Conservation (phyloP, 1,139 yeast species). For the Geotrichum cucujoidarum region DNA sequence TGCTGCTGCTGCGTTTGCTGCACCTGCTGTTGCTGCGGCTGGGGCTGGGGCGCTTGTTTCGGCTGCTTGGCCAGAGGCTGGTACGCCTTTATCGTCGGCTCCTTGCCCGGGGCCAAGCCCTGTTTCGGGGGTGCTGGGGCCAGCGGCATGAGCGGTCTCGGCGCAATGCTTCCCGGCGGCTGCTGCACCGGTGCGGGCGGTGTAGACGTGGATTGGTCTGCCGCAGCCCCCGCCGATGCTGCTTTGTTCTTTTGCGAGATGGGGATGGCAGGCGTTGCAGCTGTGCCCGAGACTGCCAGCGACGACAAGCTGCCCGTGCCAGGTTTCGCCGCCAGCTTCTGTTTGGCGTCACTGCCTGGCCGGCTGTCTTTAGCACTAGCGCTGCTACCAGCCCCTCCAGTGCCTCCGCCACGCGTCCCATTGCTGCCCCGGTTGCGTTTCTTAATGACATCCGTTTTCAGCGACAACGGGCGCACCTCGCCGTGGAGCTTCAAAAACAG, state of each 20-base stretch:
- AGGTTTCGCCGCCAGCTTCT: not conserved
- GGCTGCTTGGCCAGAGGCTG: slow-evolving; percentile 4
- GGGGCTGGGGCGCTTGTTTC: not conserved
- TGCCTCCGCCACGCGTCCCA: not conserved
- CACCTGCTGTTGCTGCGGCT: not conserved
- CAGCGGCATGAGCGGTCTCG: slow-evolving; percentile 27
- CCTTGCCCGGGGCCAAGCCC: slow-evolving; percentile 15
- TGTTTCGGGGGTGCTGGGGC: slow-evolving; percentile 22
- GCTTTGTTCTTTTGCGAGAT: not conserved
- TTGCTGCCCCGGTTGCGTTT: slow-evolving; percentile 45
- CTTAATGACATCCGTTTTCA: slow-evolving; percentile 86
- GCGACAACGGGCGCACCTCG: slow-evolving; percentile 78
- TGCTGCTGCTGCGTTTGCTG: not conserved
- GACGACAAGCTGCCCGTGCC: slow-evolving; percentile 5
- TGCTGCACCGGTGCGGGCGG: slow-evolving; percentile 29
- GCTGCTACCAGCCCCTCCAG: not conserved
- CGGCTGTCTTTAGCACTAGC: not conserved
- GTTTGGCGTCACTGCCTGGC: slow-evolving; percentile 17
- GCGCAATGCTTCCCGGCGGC: no score
- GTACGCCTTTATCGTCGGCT: not conserved
- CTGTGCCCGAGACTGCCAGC: slow-evolving; percentile 5
- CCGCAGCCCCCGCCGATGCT: slow-evolving; percentile 4
- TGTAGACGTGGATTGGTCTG: not conserved
- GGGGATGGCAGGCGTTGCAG: slow-evolving; percentile 8
- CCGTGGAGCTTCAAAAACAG: slow-evolving; percentile 83